These are phyloP conservation scores for Boeremia lycopersici DNA, from an alignment of 2,329 filamentous ascomycete genomes.

Conservation along the genomic window DNA sequence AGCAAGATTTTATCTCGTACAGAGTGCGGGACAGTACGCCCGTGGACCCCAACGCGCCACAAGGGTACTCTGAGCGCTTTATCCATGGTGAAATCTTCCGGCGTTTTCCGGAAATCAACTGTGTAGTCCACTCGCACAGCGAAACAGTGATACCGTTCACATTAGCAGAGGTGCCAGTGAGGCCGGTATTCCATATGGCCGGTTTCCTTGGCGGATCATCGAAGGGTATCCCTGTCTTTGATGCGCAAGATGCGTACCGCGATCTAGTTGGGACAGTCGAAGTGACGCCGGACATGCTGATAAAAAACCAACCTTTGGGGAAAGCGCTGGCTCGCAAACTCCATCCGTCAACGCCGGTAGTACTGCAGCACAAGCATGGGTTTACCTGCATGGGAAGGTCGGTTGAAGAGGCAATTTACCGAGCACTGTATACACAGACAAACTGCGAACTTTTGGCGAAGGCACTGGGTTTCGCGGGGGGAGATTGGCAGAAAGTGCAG, in stretches of 20 bases:
- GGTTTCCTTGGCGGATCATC: conserved; percentile 43
- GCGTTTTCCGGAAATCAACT: conserved; percentile 46
- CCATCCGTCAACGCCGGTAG: conserved; percentile 27
- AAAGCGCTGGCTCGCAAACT: conserved; percentile 27
- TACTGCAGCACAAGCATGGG: conserved; percentile 52
- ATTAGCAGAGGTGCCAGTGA: conserved; percentile 39
- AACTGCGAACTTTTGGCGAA: conserved; percentile 45
- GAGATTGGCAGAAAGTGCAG: conserved; percentile 30
- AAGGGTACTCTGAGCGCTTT: conserved; percentile 51
- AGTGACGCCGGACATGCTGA: conserved; percentile 33
- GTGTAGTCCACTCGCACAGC: conserved; percentile 51
- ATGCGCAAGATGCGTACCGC: conserved; percentile 26
- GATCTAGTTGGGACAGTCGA: conserved; percentile 28
- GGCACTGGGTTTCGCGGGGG: conserved; percentile 38
- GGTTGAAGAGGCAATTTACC: conserved; percentile 51
- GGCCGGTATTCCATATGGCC: conserved; percentile 49
- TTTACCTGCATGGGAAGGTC: conserved; percentile 48
- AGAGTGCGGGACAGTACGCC: conserved; percentile 50
- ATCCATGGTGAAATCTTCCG: conserved; percentile 52
- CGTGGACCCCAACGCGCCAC: conserved; percentile 47
- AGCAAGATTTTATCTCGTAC: conserved; percentile 56
- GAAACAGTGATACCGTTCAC: conserved; percentile 50
- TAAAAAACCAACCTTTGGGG: conserved; percentile 31
- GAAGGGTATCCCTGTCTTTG: conserved; percentile 18
- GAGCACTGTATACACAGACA: conserved; percentile 48